These are phyloP conservation scores for Golubevia pallescens DNA, from an alignment of 1,284 basidiomycete species.

Conservation along the genomic window DNA sequence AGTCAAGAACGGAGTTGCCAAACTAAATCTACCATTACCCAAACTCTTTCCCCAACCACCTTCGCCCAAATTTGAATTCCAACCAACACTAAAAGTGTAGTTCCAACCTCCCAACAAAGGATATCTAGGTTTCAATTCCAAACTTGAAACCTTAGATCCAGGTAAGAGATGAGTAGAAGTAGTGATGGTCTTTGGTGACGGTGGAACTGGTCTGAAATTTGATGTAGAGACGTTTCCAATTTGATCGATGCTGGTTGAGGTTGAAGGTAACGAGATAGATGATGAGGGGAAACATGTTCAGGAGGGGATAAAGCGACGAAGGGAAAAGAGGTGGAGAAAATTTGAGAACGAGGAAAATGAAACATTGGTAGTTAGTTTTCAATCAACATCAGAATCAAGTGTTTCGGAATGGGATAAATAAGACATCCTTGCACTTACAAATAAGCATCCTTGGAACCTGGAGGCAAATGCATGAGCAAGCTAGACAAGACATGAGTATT, in stretches of 20 bases:
- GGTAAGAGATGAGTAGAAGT: constrained; percentile 18
- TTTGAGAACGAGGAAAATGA: too few relatives aligned
- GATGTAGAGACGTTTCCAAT: constrained; percentile 98
- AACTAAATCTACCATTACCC: constrained; percentile 72
- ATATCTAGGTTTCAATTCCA: constrained; percentile 84
- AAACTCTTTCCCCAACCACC: constrained; percentile 69
- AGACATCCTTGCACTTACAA: constrained; percentile 61
- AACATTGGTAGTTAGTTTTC: too few relatives aligned
- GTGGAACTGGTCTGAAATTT: constrained; percentile 71
- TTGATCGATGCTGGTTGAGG: constrained; percentile 39
- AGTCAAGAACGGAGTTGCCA: constrained; percentile 86
- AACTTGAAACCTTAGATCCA: constrained; percentile 66
- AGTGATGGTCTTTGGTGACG: constrained; percentile 15
- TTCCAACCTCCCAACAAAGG: constrained; percentile 97
- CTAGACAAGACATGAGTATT: constrained; percentile 76
- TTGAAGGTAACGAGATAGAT: too few relatives aligned
- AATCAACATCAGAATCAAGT: too few relatives aligned
- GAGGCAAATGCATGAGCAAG: constrained; percentile 77
- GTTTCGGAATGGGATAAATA: constrained; percentile 15
- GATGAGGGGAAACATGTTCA: too few relatives aligned
- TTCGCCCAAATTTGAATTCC: constrained; percentile 71
- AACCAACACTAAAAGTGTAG: constrained; percentile 91
- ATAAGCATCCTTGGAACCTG: constrained; percentile 80
- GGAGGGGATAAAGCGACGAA: not conserved
- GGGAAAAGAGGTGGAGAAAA: not conserved